Percentiles rank a stretch among this genome's conserved stretches.
Evolutionary conservation across 208 protist species (phyloP).

Genomic region (Phytomonas serpens): DNA sequence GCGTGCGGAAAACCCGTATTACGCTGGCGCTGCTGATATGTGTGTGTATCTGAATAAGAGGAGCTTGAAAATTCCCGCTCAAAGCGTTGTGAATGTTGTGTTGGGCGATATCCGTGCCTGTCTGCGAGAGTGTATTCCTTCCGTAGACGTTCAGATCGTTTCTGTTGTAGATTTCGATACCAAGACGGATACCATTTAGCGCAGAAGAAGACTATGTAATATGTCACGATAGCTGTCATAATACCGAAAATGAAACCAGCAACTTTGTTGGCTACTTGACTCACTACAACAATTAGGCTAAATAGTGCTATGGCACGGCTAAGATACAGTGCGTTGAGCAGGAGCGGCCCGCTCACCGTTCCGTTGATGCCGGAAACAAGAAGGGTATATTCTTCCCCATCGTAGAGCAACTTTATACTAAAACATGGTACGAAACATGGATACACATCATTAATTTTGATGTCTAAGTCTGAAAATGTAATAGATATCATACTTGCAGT

Average conservation of each 20-base stretch:
- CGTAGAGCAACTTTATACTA: constrained; percentile 71
- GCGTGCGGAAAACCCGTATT: background rate
- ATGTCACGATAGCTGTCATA: constrained; percentile 29
- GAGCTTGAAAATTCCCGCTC: constrained; percentile 66
- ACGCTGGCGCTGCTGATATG: constrained; percentile 30
- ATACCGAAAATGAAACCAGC: constrained; percentile 44
- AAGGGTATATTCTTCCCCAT: constrained; percentile 63
- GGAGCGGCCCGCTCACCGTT: constrained; percentile 57
- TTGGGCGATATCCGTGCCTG: constrained; percentile 41
- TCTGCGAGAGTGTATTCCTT: constrained; percentile 25
- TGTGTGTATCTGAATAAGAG: constrained; percentile 77
- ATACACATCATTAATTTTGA: constrained; percentile 53
- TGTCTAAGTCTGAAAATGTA: constrained; percentile 40
- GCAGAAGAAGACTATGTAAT: constrained; percentile 63
- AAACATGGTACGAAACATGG: constrained; percentile 80
- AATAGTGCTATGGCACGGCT: constrained; percentile 39
- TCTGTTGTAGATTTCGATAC: constrained; percentile 42
- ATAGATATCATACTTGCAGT: constrained; percentile 40
- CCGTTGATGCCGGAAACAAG: constrained; percentile 67
- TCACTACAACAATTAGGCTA: background rate
- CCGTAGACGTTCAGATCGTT: constrained; percentile 31
- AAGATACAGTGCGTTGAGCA: constrained; percentile 68
- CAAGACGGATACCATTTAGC: constrained; percentile 43
- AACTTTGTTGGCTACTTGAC: constrained; percentile 41
- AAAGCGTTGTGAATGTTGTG: constrained; percentile 40